phyloP scores from a whole-genome alignment of 225 moss, liverwort and hornwort genomes.

The Climacium dendroides region DNA sequence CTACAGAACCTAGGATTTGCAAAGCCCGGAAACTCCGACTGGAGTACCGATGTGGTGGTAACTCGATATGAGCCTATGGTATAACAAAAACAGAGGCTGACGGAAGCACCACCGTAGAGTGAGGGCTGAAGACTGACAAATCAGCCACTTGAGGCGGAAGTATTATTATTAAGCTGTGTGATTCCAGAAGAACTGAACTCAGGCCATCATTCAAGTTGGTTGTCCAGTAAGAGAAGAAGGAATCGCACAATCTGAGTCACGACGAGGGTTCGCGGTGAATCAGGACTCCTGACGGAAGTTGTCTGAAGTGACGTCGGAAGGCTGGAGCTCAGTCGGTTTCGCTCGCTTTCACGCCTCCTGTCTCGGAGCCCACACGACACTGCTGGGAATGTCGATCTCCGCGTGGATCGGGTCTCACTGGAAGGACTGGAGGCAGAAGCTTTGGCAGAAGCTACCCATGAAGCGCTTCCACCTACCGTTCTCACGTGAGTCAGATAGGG shows the following conservation, averaged over 20 bases:
- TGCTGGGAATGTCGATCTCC: background rate
- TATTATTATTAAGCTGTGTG: background rate
- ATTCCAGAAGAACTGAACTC: background rate
- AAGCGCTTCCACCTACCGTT: too few species aligned
- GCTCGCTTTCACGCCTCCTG: background rate
- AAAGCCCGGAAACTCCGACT: background rate
- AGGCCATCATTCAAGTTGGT: background rate
- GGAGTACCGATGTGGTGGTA: background rate
- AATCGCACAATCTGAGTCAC: background rate
- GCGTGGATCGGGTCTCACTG: background rate
- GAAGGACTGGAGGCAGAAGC: background rate
- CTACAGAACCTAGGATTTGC: background rate
- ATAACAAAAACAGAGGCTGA: background rate
- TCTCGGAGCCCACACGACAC: background rate
- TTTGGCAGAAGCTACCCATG: background rate
- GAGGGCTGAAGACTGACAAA: background rate
- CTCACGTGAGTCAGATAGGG: too few species aligned
- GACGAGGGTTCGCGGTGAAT: too few species aligned
- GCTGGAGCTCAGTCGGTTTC: background rate
- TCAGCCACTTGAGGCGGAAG: background rate
- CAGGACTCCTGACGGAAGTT: background rate
- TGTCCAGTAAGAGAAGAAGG: background rate
- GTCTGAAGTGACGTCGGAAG: background rate
- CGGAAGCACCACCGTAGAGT: background rate
- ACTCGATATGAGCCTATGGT: too few species aligned